Base-by-base conservation (phyloP, 305 asterid species). In the Fraxinus velutina region DNA sequence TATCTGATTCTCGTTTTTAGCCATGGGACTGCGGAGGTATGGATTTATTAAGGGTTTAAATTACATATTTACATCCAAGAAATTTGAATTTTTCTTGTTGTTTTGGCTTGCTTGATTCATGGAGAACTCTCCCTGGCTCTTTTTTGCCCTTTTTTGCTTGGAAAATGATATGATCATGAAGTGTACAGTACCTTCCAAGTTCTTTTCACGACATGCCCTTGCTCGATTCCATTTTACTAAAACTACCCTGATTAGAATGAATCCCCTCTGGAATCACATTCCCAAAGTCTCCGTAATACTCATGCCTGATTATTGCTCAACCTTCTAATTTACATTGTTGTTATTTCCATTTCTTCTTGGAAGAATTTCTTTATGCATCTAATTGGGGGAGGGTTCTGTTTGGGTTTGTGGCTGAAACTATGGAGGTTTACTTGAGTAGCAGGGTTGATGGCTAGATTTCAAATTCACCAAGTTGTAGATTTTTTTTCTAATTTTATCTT, bases 21-120 rank as follows among this genome's bases (percentile, higher is more conserved):
- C 85, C 92, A 96, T 88, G 98, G 98, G 82, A 92, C 97, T 70
- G 34, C 90, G 37, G 98, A 96, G 98, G 99, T 94, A 88, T 79
- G 89, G 77, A 82, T 32, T 47, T 73, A 10, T 73, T 12, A 2
- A 32, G 13, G 47, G 9, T n/a, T 32, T 2, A 72, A 72, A 33
- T 7, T 72, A 34, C 76, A 15, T 72, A 72, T 6, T n/a, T 72
- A 34, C 76, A 15, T 72, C 13, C n/a, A 72, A 72, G 50, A 72
- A n/a, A 34, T n/a, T 30, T 71, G 44, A 30, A 71, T 3, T 15
- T 71, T 71, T 30, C 24, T 68, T 32, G 0, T 72, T 72, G 47
- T 72, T 32, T 71, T 72, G 50, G 47, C 76, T n/a, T 72, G 27
- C 27, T 72, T 72, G 76, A 72, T 72, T 71, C 24, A 6, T 72